Evolutionary conservation across 805 yeast genomes (phyloP).

Genomic region (Monosporozyma yasuniensis): DNA sequence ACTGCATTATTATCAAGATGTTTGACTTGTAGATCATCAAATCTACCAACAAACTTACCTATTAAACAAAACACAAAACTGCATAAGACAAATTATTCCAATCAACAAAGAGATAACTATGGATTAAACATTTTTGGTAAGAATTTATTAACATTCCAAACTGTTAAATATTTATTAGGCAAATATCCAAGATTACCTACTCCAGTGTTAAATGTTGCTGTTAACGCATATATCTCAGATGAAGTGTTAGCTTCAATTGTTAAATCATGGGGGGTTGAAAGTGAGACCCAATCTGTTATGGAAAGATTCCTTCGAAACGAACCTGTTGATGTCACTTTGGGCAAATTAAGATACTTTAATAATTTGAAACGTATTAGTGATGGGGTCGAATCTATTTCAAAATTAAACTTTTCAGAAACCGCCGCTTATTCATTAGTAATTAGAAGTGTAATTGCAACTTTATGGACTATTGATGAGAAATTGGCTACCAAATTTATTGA

Average conservation of each 20-base stretch:
- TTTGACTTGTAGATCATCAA: slow-evolving; percentile 49
- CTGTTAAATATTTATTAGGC: slow-evolving; percentile 60
- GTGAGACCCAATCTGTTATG: slow-evolving; percentile 54
- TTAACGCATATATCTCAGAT: slow-evolving; percentile 65
- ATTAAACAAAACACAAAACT: neutral
- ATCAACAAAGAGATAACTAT: slow-evolving; percentile 44
- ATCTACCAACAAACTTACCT: slow-evolving; percentile 11
- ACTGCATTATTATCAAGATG: slow-evolving; percentile 71
- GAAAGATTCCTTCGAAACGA: slow-evolving; percentile 63
- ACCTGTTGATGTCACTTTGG: slow-evolving; percentile 56
- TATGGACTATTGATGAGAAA: slow-evolving; percentile 45
- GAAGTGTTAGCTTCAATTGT: slow-evolving; percentile 60
- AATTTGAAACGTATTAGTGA: slow-evolving; percentile 27
- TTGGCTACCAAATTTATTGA: slow-evolving; percentile 60
- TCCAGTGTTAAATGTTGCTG: slow-evolving; percentile 63
- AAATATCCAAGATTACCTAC: slow-evolving; percentile 88
- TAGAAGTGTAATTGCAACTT: slow-evolving; percentile 74
- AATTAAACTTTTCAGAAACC: slow-evolving; percentile 27
- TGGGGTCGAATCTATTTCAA: slow-evolving; percentile 44
- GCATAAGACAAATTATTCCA: slow-evolving; percentile 4
- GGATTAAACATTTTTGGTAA: slow-evolving; percentile 81
- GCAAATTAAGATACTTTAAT: slow-evolving; percentile 50
- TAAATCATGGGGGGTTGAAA: slow-evolving; percentile 80
- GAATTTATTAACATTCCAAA: slow-evolving; percentile 64
- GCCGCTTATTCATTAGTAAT: slow-evolving; percentile 54